Evolutionary conservation across 768 basidiomycete genomes (phyloP).

Genomic region (Tylopilus plumbeoviolaceoides): DNA sequence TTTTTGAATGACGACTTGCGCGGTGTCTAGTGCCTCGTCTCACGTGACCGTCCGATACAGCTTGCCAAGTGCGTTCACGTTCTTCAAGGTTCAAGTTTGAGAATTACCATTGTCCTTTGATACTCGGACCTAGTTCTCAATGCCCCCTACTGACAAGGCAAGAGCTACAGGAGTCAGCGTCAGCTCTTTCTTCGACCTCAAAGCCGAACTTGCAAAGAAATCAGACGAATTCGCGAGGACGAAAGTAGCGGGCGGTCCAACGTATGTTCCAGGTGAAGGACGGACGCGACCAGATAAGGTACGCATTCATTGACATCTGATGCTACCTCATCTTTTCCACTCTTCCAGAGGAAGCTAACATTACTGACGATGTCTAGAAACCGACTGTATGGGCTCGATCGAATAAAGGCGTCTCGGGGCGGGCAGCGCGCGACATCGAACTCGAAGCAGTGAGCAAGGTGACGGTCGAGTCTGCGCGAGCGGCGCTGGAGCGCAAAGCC

Average conservation of each 20-base stretch:
- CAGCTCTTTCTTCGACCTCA: conserved; percentile 79
- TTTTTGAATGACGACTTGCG: no score
- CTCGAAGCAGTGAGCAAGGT: conserved; percentile 65
- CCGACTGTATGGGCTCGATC: conserved; percentile 70
- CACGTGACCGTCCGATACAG: conserved; percentile 16
- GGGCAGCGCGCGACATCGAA: conserved; percentile 66
- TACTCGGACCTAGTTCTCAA: conserved; percentile 14
- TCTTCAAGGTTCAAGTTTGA: no score
- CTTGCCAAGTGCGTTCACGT: no score
- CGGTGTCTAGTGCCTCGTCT: neutral
- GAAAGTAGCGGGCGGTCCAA: conserved; percentile 53
- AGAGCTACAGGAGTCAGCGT: conserved; percentile 69
- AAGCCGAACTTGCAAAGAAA: conserved; percentile 48
- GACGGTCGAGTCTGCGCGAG: conserved; percentile 68
- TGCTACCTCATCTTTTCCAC: no score
- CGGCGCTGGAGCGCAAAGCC: conserved; percentile 71
- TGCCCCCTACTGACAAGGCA: conserved; percentile 51
- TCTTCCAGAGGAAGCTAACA: neutral
- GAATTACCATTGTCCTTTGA: neutral
- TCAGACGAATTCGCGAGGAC: conserved; percentile 60
- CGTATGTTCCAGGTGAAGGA: conserved; percentile 54
- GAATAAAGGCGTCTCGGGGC: conserved; percentile 67
- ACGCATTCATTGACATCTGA: conserved; percentile 6
- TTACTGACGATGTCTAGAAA: conserved; percentile 45
- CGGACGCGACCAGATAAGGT: conserved; percentile 69